Base-by-base conservation (phyloP, 2,329 filamentous ascomycete species). In the Phyllosticta citribraziliensis region DNA sequence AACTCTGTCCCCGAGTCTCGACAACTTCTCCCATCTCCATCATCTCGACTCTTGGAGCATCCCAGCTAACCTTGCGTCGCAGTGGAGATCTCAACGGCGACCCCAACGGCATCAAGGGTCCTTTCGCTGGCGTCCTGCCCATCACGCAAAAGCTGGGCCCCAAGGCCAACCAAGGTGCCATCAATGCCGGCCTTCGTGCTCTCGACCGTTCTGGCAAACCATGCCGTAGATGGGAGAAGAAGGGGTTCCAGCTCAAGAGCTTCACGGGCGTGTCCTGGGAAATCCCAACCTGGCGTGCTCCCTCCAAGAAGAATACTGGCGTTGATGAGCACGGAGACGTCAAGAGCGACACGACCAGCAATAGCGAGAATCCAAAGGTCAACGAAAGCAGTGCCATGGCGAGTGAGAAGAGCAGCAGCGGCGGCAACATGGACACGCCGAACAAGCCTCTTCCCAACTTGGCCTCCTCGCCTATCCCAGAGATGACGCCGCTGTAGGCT, bases 161-260 rank as follows among this genome's bases (percentile, higher is more conserved):
- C 67, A 97, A 97, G 75, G 93, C 93, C 57, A 97, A 97, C 73
- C 89, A 93, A 69, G 94, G 94, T 65, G 93, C 93, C 63, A 99
- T 99, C 81, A 99, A 99, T 72, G 94, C 94, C 60, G 90, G 91
- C 58, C 86, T 99, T 56, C 90, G 94, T 60, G 93, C 94, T 12
- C 88, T 99, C 65, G 94, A 99, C 75, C 87, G 93, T 64, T 88
- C 88, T 8, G 93, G 93, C 66, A 89, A 93, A 70, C 92, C 94
- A 10, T 97, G 92, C 75, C 89, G 93, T 66, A 92, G 87, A 73
- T 99, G 94, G 94, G 81, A 85, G 72, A 89, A 87, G 74, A 91
- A 91, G 65, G 83, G 86, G 61, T 90, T 97, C 72, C 82, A 81
- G 56, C 79, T 97, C 67, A 96, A 96, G 80, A 96, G 88, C 74